Evolutionary conservation across 345 rosid species (phyloP), one percentile per base, ranked within the genome.

Genomic region (Bruguiera parviflora): DNA sequence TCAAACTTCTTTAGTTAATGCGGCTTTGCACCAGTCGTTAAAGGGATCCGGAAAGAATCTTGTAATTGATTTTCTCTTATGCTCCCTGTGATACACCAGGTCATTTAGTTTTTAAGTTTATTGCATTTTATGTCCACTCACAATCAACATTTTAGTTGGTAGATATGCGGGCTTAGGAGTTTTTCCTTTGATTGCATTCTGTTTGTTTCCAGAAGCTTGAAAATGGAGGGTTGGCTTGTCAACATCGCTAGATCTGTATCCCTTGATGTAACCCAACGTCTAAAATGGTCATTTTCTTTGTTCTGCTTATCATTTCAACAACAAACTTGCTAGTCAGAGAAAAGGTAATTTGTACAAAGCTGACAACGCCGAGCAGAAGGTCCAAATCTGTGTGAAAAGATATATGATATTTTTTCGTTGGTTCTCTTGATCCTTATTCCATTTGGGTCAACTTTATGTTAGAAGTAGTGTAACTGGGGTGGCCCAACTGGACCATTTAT

Each of bases 211-310:
- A 0, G 20, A 47, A 25, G 6, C 3, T 11, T n/a, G 29, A 60
- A 32, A 51, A 6, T 56, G 15, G 60, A 16, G 11, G 11, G 73
- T 63, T 70, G 64, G 59, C 56, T 24, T 52, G 33, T 58, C 68
- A 20, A 11, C 1, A 9, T 47, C 55, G 8, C 55, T 47, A 51
- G 6, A 21, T 31, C 35, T 31, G 57, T 53, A 6, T 53, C 15
- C 25, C 6, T 53, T 22, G 10, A n/a, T 10, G 9, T 22, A 20
- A 53, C 24, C 10, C 22, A 1, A 2, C 24, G 7, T 53, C 11
- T 53, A n/a, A 53, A 19, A 22, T 53, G 22, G 4, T 10, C 57
- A 19, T 53, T 20, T 19, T 53, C 4, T 33, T 33, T 33, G 2
- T 7, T 10, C 37, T 8, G 37, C 37, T 33, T 2, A 1, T 7